Evolutionary conservation across 1,284 basidiomycete species (phyloP), one percentile per base, ranked within the genome.

Genomic region (Naganishia cerealis): DNA sequence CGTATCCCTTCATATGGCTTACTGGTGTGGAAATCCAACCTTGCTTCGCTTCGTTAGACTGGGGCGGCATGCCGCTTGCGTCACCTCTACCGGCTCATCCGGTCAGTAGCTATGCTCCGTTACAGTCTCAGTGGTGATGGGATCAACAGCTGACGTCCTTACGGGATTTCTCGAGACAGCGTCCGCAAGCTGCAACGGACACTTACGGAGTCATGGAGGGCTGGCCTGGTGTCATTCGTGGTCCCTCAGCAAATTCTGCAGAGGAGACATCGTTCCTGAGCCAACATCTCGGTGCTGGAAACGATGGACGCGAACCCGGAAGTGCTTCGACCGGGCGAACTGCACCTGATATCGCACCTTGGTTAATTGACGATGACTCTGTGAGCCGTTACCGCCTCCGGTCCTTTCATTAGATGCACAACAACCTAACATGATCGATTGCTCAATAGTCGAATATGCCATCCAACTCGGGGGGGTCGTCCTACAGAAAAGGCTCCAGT

Each of bases 321-420:
- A 29, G 38, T 29, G 33, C 42, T 21, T 38, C 50, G 10, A 52
- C 39, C 8, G 33, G 43, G 26, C 18, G 38, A 24, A 63, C 24
- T 42, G 61, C 21, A 26, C 10, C 36, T 10, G 66, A 61, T 6
- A 67, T 67, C 16, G 66, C 66, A 18, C 66, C 66, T 5, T 67
- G 66, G 66, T 38, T 67, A n/a, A 48, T 48, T 18, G 58, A 55
- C 48, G 66, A 67, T 18, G 29, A 10, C 36, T 33, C 29, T 33
- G 48, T 29, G 40, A 50, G 46, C n/a, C 39, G n/a, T 46, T 46
- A 15, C 43, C 16, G 7, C 21, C n/a, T 42, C 26, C 1, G 10
- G 5, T 29, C 1, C 16, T 7, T 21, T 10, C 3, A 43, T 12
- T 21, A 52, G 15, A 29, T 10, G 18, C 8, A 26, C 29, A 29